Percentiles rank a stretch among this genome's conserved stretches.
Evolutionary conservation across 805 yeast genomes (phyloP).

Genomic region (Cyberlindnera xishuangbannaensis): DNA sequence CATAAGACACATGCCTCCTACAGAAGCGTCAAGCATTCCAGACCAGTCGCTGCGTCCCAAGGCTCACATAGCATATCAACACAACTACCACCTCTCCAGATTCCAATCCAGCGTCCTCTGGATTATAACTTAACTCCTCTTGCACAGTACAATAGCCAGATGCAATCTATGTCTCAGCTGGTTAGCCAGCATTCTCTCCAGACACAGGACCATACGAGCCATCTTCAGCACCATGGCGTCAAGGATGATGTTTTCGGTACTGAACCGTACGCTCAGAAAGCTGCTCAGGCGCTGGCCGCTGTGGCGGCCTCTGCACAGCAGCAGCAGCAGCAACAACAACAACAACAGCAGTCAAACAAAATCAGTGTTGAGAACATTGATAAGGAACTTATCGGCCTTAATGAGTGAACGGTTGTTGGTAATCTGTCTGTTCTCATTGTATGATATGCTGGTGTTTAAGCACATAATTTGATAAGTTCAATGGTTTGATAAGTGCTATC

Average conservation of each 20-base stretch:
- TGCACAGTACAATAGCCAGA: conserved; percentile 11
- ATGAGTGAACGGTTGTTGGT: conserved; percentile 2
- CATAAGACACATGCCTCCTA: conserved; percentile 37
- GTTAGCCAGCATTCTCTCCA: too few species aligned
- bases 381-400: conserved; percentile 20
- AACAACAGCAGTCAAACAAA: conserved; percentile 7
- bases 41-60: too few species aligned
- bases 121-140: conserved; percentile 11
- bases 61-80: too few species aligned
- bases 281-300: conserved; percentile 13
- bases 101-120: conserved; percentile 6
- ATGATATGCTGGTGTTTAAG: too few species aligned
- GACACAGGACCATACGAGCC: too few species aligned
- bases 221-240: too few species aligned
- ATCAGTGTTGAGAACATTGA: conserved; percentile 21
- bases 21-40: conserved; percentile 25
- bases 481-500: too few species aligned
- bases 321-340: too few species aligned
- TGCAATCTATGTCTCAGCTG: not conserved
- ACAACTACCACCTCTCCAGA: conserved; percentile 4
- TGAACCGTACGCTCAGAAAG: conserved; percentile 10
- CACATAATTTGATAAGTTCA: too few species aligned
- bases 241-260: conserved; percentile 1
- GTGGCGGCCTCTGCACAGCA: conserved; percentile 10
- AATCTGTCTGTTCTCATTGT: not conserved